Evolutionary conservation across 116 monocot genomes (phyloP), one percentile per base, ranked within the genome.

Genomic region (Iris pallida): DNA sequence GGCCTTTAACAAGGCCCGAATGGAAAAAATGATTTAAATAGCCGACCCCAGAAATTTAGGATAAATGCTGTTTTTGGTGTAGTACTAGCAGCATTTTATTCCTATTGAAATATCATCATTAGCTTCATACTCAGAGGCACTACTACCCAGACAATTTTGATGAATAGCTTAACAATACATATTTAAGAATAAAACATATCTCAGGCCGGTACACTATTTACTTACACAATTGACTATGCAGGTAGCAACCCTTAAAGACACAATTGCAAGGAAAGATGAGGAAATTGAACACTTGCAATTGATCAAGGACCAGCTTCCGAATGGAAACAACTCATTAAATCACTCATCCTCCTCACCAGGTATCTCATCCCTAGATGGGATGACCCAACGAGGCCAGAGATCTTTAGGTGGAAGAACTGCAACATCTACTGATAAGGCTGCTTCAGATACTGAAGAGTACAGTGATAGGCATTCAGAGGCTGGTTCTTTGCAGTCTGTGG

Each of bases 241-340:
- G 95, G 84, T 91, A 64, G 75, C 84, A 57, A 84, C 82, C 46
- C 81, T 91, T 18, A 95, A 86, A 79, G 88, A 86, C 42, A 86
- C 75, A 55, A 82, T 95, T 68, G 64, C 84, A 60, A 80, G 68
- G 62, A 95, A 91, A 77, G 91, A 95, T 73, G 89, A 88, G 14
- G 89, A 95, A 76, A 91, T 95, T 42, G 89, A 83, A 70, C 86
- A 86, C 51, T 51, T 95, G 57, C 81, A 84, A 57, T 51, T 80
- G 60, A 57, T 85, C 7, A 88, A 88, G 78, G 83, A 83, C 51
- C 70, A 72, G 54, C 69, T 82, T 69, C 48, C 64, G 13, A 57
- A 57, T 68, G 70, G 20, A 8, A 51, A 20, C 62, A 78, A 53
- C 64, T 66, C 73, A 16, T 58, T 87, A 12, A 75, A 73, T 8